Base-by-base conservation (phyloP, 139 green algal species). In the Tetradesmus obliquus region DNA sequence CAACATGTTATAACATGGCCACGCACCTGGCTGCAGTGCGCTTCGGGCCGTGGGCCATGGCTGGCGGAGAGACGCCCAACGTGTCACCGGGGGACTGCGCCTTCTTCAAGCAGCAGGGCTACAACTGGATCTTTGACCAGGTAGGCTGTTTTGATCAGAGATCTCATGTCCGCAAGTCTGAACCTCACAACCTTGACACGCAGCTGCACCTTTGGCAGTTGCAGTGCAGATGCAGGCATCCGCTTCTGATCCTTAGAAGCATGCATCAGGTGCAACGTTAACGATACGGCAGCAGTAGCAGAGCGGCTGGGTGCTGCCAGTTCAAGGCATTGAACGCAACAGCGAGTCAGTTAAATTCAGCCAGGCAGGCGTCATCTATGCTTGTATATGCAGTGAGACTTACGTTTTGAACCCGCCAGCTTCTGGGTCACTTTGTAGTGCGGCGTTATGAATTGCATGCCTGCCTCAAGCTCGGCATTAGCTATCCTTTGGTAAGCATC, bases 1-100 rank as follows among this genome's bases (percentile, higher is more conserved):
- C 22, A 19, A 17, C 22, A 19, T 83, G 76, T 13, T 17, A 12
- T 51, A 15, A 19, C 19, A 12, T 12, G 10, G 17, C 13, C 20
- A 55, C 7, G 6, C 54, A 76, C 2, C 66, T 24, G 66, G 15
- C 66, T 76, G 66, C 66, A 76, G 85, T 89, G 13, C 87, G 87
- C n/a, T 86, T 91, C 62, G 87, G 87, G 22, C 87, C 87, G 3
- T 91, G 87, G 87, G 87, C 74, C 17, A 91, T 91, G 76, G 76
- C 76, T 3, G 57, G 82, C 51, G 87, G 87, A 1, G 87, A 91
- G 54, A 91, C 76, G 55, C 87, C 87, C 17, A 91, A 91, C n/a
- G 74, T 91, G 22, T 45, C 51, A n/a, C 22, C 79, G 7, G 87
- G 55, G 5, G 85, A 89, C 32, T 89, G 85, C 66, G n/a, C 10